Evolutionary conservation across 305 asterid species (phyloP).

Genomic region (Fraxinus albicans): DNA sequence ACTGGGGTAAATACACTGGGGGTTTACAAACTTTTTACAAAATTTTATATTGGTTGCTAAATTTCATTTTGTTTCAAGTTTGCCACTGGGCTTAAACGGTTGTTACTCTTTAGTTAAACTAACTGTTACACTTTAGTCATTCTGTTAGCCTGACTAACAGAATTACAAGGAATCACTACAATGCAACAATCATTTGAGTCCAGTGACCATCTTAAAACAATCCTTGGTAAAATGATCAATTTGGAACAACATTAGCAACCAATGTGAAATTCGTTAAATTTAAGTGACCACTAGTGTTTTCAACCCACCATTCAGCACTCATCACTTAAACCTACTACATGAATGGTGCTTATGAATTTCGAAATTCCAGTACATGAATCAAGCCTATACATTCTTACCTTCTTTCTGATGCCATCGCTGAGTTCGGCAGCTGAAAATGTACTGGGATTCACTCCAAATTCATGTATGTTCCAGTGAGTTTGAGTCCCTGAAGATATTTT

Average conservation of each 20-base stretch:
- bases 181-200: background rate
- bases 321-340: too few species aligned
- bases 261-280: background rate
- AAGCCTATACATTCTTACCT: background rate
- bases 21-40: background rate
- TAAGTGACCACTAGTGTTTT: background rate
- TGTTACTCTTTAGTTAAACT: background rate
- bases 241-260: background rate
- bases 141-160: background rate
- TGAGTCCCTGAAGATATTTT: background rate
- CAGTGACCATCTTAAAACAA: background rate
- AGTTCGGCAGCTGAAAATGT: background rate
- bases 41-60: background rate
- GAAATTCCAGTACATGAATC: background rate
- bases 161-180: background rate
- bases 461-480: slow-evolving; percentile 2
- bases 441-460: background rate
- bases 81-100: background rate
- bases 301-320: background rate
- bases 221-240: background rate
- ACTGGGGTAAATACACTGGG: background rate
- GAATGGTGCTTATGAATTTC: too few species aligned
- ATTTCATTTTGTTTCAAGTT: background rate
- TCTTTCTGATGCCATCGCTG: background rate
- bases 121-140: background rate